Evolutionary conservation across 2,329 filamentous ascomycete species (phyloP), one percentile per base, ranked within the genome.

Genomic region (Passalora sequoiae): DNA sequence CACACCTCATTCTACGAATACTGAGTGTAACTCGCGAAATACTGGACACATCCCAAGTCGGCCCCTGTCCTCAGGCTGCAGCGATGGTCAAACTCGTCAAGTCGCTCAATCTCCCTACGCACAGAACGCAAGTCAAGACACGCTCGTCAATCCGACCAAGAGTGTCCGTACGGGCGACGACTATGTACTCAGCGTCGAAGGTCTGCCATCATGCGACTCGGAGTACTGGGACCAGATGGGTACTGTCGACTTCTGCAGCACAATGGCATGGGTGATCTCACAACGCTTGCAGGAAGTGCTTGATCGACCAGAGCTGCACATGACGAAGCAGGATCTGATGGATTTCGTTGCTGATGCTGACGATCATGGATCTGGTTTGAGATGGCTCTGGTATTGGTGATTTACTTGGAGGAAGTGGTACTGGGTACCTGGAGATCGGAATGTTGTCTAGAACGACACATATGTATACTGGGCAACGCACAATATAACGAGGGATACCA

Each of bases 371-470:
- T 35, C 40, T 2, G 44, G 41, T 15, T 27, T 53, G 36, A 28
- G 47, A 20, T 53, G 50, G 50, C 16, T 53, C 19, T 50, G 49
- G 33, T 52, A 32, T 33, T 52, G 49, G 49, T 51, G 37, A 39
- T n/a, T n/a, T n/a, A n/a, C n/a, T n/a, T n/a, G n/a, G n/a, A n/a
- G n/a, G n/a, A n/a, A n/a, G n/a, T n/a, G n/a, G n/a, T n/a, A n/a
- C n/a, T n/a, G n/a, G n/a, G n/a, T n/a, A n/a, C n/a, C n/a, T n/a
- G n/a, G n/a, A n/a, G n/a, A n/a, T n/a, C n/a, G n/a, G n/a, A n/a
- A n/a, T n/a, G n/a, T n/a, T n/a, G n/a, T n/a, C n/a, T n/a, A n/a
- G n/a, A n/a, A n/a, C n/a, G n/a, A n/a, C n/a, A n/a, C n/a, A n/a
- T n/a, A n/a, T n/a, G n/a, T n/a, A n/a, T n/a, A n/a, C n/a, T n/a